Base-by-base conservation (phyloP, 106 monocot genomes). In the Acorus gramineus region DNA sequence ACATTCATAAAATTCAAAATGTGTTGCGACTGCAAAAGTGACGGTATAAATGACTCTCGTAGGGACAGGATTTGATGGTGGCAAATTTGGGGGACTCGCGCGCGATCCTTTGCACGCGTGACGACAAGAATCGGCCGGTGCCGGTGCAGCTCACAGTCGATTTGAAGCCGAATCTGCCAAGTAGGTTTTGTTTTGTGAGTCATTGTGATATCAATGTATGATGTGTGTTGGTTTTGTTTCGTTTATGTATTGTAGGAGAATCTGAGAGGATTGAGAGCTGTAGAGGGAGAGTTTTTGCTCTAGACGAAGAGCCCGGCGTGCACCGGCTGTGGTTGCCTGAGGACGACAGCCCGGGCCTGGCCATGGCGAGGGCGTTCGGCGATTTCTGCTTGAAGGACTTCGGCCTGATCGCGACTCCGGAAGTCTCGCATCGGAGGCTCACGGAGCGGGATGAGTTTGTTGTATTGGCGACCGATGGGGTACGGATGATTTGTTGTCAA, bases 361-460 rank as follows among this genome's bases (percentile, higher is more conserved):
- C 82, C 65, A 82, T 82, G 82, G 77, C 82, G 3, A 66, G 82
- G 62, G 77, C 82, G 49, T 82, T 82, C 42, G 82, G 82, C 10
- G 82, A 82, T 47, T 82, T 82, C 66, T 82, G 82, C 61, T 73
- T 82, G 43, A 82, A 82, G 70, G 77, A 77, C 48, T 82, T 74
- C 43, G 82, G 82, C 0, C 67, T 82, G 4, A 82, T 82, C 50
- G 69, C 82, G 5, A 82, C 77, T 12, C 82, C 82, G 7, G 66
- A 73, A 5, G 66, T 82, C 49, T 70, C 77, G 9, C 63, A 51
- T 11, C 70, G 77, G 66, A 77, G 74, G 62, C 62, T 82, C 4
- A 49, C 77, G 5, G 82, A 74, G 11, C 77, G 63, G 58, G 82
- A 82, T 63, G 77, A 82, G 62, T 74, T 82, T 63, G 57, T 82